A percentile compares a stretch with the other conserved stretches of the same genome.
These are phyloP conservation scores for Angomonas deanei DNA, from an alignment of 208 protist genomes.

Conservation along the genomic window DNA sequence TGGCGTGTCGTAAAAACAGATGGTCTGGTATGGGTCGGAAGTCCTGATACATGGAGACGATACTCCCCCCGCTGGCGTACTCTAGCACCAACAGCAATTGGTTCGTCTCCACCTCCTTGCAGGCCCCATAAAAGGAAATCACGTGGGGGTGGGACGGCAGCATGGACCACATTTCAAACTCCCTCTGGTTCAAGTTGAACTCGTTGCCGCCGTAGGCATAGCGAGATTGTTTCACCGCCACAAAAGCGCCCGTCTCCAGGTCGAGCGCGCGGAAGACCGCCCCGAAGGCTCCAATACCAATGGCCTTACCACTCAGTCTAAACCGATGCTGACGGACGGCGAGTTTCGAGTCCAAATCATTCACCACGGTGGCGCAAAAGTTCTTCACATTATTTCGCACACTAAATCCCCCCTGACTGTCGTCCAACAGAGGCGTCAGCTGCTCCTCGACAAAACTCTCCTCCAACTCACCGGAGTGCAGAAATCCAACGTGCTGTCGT, in stretches of 20 bases:
- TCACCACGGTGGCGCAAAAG: conserved; percentile 48
- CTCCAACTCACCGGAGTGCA: background rate
- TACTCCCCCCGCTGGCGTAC: conserved; percentile 60
- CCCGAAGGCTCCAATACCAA: conserved; percentile 61
- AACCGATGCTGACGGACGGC: conserved; percentile 39
- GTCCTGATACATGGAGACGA: conserved; percentile 39
- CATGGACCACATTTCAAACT: conserved; percentile 59
- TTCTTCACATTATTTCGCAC: too few relatives aligned
- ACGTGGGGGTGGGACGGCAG: conserved; percentile 54
- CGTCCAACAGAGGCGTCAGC: conserved; percentile 1
- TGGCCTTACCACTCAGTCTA: conserved; percentile 41
- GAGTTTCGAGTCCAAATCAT: conserved; percentile 25
- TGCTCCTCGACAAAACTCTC: conserved; percentile 1
- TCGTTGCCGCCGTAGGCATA: conserved; percentile 30
- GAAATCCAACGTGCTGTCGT: background rate
- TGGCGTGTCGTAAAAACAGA: conserved; percentile 41
- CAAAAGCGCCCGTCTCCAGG: conserved; percentile 46
- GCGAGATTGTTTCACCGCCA: conserved; percentile 67
- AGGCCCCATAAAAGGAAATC: conserved; percentile 57
- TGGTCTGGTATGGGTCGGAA: conserved; percentile 48
- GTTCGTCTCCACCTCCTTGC: conserved; percentile 47
- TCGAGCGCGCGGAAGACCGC: conserved; percentile 61
- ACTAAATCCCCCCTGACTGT: too few relatives aligned
- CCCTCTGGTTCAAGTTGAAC: conserved; percentile 39
- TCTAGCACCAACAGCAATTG: conserved; percentile 62